Conservation (phyloP, 2,329 filamentous ascomycete genomes). For the Alternaria arbusti region DNA sequence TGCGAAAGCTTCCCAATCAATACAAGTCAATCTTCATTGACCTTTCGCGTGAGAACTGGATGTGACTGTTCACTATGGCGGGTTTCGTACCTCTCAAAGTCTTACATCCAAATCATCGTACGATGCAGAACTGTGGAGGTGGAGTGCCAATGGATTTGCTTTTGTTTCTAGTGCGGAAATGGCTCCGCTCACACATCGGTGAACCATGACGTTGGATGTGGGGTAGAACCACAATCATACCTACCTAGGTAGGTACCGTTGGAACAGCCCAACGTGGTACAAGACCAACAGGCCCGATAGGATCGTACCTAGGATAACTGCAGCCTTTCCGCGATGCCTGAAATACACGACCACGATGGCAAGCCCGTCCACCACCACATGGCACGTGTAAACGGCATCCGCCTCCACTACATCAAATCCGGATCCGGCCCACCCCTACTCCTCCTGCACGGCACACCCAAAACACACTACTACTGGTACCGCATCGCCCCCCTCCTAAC, state of each 20-base stretch:
- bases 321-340: constrained; percentile 17
- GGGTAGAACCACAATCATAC: neutral
- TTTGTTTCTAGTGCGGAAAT: neutral
- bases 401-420: constrained; percentile 29
- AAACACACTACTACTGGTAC: constrained; percentile 46
- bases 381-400: constrained; percentile 29
- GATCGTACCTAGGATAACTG: fast-evolving
- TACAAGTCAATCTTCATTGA: neutral
- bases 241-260: too few relatives aligned
- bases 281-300: neutral
- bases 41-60: neutral
- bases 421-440: constrained; percentile 27
- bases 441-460: constrained; percentile 30
- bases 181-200: neutral
- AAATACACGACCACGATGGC: constrained; percentile 24
- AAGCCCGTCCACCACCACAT: constrained; percentile 22
- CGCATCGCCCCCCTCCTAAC: constrained; percentile 44
- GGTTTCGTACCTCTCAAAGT: neutral
- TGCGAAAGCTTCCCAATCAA: neutral
- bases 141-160: neutral
- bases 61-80: neutral
- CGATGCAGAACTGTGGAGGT: neutral
- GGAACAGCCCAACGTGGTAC: neutral
- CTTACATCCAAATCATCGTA: neutral
- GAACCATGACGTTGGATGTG: neutral